Conservation (phyloP, 805 yeast genomes). For the Blastobotrys attinorum region DNA sequence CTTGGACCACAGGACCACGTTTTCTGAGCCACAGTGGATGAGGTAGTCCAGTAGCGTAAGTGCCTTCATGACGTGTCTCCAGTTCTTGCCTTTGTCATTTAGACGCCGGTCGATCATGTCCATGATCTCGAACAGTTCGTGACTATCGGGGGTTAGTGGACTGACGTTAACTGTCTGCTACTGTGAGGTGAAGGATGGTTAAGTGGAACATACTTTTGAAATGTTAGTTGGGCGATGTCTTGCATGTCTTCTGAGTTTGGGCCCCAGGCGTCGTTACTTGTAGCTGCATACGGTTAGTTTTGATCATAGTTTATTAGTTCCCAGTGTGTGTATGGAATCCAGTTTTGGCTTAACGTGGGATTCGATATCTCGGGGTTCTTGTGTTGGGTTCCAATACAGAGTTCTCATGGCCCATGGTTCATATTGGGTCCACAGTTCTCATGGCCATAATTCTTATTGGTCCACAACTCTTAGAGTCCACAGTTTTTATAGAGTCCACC, state of each 20-base stretch:
- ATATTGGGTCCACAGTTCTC: too few species aligned
- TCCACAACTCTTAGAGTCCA: too few species aligned
- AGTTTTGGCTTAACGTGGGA: too few species aligned
- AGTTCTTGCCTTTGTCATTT: conserved; percentile 93
- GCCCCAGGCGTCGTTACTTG: conserved; percentile 78
- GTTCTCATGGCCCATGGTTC: too few species aligned
- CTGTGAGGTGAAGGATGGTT: not conserved
- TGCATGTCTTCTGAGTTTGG: conserved; percentile 80
- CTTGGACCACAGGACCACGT: conserved; percentile 85
- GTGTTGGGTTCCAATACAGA: too few species aligned
- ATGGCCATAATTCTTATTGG: too few species aligned
- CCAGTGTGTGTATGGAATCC: too few species aligned
- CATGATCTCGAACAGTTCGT: conserved; percentile 82
- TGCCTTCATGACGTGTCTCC: conserved; percentile 94
- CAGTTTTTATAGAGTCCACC: too few species aligned
- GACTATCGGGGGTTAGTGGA: conserved; percentile 25
- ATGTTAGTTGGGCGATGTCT: conserved; percentile 69
- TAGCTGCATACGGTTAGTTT: conserved; percentile 38
- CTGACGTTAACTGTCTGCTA: not conserved
- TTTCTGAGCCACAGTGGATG: conserved; percentile 78
- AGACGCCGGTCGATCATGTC: conserved; percentile 88
- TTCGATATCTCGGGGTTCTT: too few species aligned
- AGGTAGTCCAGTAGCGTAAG: conserved; percentile 82
- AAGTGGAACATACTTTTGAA: conserved; percentile 35
- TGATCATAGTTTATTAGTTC: too few species aligned